phyloP scores from a whole-genome alignment of 805 yeast genomes.

The Metschnikowia amazonensis region DNA sequence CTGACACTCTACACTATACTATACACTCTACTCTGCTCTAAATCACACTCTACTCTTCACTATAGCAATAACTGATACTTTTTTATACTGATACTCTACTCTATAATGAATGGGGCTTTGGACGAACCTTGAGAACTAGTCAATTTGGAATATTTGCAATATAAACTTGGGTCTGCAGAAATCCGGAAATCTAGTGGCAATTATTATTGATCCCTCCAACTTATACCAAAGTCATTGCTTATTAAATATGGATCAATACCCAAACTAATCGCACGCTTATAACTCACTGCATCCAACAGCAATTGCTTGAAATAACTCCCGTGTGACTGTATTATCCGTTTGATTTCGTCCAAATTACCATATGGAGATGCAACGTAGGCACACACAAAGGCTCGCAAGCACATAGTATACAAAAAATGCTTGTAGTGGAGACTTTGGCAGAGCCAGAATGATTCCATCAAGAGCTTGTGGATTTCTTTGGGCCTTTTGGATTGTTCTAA shows the following conservation, averaged over 20 bases:
- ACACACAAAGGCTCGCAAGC: slow-evolving; percentile 9
- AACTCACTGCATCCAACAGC: not conserved
- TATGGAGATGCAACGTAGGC: slow-evolving; percentile 12
- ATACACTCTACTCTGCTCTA: no score
- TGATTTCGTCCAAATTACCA: slow-evolving; percentile 6
- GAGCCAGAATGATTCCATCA: slow-evolving; percentile 3
- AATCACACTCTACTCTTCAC: no score
- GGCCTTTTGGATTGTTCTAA: not conserved
- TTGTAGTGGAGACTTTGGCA: slow-evolving; percentile 3
- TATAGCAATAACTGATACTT: no score
- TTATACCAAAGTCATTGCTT: no score
- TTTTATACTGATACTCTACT: no score
- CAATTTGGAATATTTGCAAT: no score
- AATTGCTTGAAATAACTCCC: not conserved
- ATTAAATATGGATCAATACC: no score
- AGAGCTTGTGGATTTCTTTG: not conserved
- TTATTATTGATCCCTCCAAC: not conserved
- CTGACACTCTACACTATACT: no score
- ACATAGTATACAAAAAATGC: not conserved
- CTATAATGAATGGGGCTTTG: no score
- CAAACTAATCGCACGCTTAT: not conserved
- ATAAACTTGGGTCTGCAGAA: no score
- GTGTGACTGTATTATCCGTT: not conserved
- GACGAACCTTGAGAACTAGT: no score
- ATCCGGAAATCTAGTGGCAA: no score